Evolutionary conservation across 371 early-diverging fungal genomes (phyloP), one percentile per base, ranked within the genome.

Genomic region (Circinella minor): DNA sequence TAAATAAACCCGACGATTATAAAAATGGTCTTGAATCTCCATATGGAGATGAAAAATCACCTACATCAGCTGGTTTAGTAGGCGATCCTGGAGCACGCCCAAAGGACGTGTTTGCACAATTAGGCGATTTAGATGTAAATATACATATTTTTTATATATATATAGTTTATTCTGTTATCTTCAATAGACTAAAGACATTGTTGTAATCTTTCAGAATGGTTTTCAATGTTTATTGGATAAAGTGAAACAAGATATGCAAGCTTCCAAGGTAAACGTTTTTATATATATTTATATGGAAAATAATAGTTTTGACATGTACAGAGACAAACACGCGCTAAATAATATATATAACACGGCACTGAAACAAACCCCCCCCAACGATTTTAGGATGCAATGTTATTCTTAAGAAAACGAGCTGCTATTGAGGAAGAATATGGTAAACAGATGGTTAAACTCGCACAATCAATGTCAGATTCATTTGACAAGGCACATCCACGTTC

Each of bases 401-500:
- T 88, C 66, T 68, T 89, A 39, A 86, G 82, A 63, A 89, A 89
- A 59, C 80, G 89, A 38, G 87, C 89, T 4, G 77, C 78, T n/a
- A 77, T 89, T 54, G 89, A 89, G 71, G 89, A 89, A 67, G 87
- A 87, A 60, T 89, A 89, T 69, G 89, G 86, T 0, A 71, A 77
- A 66, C 80, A 80, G 48, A 81, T 89, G 83, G 71, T 79, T 11
- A 86, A 86, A 66, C 72, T 88, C 9, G 72, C 86, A 17, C 83
- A 81, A 55, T 64, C 74, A 13, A 80, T 80, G 59, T 71, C 74
- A 20, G 88, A 89, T 69, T 67, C 79, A 18, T 77, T 81, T 73
- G 80, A 85, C 36, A 79, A 77, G 68, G 69, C 78, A 47, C 82
- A 84, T 72, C 82, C 80, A 17, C 78, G 81, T 55, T 81, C 83